Percentiles rank a stretch among this genome's conserved stretches.
Conservation (phyloP, 331 rosid species). For the Telfairia occidentalis region DNA sequence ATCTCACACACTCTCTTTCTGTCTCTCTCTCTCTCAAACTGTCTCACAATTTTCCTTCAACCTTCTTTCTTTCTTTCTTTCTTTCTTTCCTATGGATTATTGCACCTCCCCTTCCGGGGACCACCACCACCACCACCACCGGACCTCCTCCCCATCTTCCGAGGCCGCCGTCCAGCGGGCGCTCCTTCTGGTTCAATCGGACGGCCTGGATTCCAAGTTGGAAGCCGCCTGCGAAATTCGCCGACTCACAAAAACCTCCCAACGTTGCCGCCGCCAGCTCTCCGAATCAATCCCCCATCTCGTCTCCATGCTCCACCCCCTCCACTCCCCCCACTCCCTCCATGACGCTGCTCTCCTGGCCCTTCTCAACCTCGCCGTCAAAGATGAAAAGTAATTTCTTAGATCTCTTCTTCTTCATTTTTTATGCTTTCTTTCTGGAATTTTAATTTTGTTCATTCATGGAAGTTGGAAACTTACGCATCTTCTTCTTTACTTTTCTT, state of each 20-base stretch:
- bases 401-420: neutral
- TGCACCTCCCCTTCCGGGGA: conserved; percentile 3
- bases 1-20: neutral
- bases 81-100: conserved; percentile 6
- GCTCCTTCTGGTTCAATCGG: conserved; percentile 50
- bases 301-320: conserved; percentile 68
- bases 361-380: conserved; percentile 84
- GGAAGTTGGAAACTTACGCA: no score
- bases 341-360: conserved; percentile 70
- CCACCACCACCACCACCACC: neutral
- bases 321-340: conserved; percentile 41
- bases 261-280: conserved; percentile 70
- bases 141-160: neutral
- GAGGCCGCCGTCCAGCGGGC: conserved; percentile 56
- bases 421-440: neutral
- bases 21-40: neutral
- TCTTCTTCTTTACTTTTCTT: neutral
- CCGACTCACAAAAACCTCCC: conserved; percentile 73
- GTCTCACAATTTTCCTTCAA: neutral
- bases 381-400: conserved; percentile 52
- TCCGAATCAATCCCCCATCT: conserved; percentile 48
- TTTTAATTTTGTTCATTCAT: no score
- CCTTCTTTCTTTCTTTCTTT: no score
- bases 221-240: conserved; percentile 68
- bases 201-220: conserved; percentile 33